Evolutionary conservation across 495 filamentous ascomycete genomes (phyloP), one percentile per base, ranked within the genome.

Genomic region (Letharia lupina): DNA sequence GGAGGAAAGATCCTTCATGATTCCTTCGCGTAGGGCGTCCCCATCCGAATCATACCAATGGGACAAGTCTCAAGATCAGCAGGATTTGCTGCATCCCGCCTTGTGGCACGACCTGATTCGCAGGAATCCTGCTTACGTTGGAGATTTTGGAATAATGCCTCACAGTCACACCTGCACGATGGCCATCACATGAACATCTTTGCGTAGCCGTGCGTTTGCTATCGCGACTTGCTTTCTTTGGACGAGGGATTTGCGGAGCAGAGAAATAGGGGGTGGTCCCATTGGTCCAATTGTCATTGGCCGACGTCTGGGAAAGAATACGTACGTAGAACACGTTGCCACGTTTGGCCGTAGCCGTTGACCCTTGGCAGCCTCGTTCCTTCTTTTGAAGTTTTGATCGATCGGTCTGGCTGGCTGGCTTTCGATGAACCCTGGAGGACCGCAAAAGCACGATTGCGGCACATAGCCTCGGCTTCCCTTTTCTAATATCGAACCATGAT

Each of bases 31-130:
- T 12, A 15, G 23, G 23, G 23, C 23, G 23, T 28, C 23, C 23
- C 23, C 23, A 28, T 28, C 23, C 23, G 23, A 28, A 28, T 28
- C 23, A 28, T 28, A 28, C 23, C 23, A 28, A 28, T 4, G n/a
- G 48, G 11, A 12, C 48, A 11, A 28, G 28, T 52, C 61, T 31
- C 48, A 54, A 45, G 64, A 67, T 63, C 68, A 61, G 35, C 64
- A 61, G 67, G 57, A 33, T 44, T 41, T 47, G 42, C 47, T 66
- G 58, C 50, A 52, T 60, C 50, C 35, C 41, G 65, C 40, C 33
- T 63, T 69, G 68, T 67, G 64, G 67, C 67, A 66, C 59, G 35
- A 42, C 20, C 33, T 69, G 64, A 69, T 69, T 69, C 50, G 64
- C 64, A 54, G 33, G 59, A 42, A 28, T 40, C 23, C 18, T 52